Conservation (phyloP, 2,329 filamentous ascomycete species). For the Gyromitra esculenta region DNA sequence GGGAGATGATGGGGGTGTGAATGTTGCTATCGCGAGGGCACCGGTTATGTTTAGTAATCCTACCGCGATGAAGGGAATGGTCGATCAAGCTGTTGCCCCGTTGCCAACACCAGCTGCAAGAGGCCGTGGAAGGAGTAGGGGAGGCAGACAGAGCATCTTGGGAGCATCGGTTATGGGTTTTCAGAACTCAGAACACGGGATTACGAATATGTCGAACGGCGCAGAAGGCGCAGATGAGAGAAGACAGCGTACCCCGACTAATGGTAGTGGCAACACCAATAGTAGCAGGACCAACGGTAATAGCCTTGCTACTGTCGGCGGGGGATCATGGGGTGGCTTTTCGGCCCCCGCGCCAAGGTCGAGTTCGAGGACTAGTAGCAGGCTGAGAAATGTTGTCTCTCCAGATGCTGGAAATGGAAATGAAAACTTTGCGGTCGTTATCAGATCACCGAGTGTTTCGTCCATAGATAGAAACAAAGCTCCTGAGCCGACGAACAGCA, state of each 20-base stretch:
- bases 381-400: conserved; percentile 39
- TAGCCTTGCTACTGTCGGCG: not conserved
- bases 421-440: conserved; percentile 33
- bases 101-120: conserved; percentile 43
- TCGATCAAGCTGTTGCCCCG: not conserved
- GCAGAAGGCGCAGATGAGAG: conserved; percentile 7
- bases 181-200: conserved; percentile 7
- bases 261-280: not conserved
- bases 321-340: conserved; percentile 35
- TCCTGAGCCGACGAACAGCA: conserved; percentile 4
- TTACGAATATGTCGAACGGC: conserved; percentile 18
- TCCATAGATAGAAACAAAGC: conserved; percentile 29
- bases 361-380: conserved; percentile 18
- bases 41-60: conserved; percentile 6
- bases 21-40: not conserved
- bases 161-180: conserved; percentile 28
- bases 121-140: conserved; percentile 3
- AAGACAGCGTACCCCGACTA: not conserved
- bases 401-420: conserved; percentile 5
- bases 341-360: conserved; percentile 19
- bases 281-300: not conserved
- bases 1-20: conserved; percentile 15
- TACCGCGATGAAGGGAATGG: conserved; percentile 17
- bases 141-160: conserved; percentile 15
- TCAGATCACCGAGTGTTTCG: conserved; percentile 25